Evolutionary conservation across 1,284 basidiomycete species (phyloP).

Genomic region (Ustilago tritici): DNA sequence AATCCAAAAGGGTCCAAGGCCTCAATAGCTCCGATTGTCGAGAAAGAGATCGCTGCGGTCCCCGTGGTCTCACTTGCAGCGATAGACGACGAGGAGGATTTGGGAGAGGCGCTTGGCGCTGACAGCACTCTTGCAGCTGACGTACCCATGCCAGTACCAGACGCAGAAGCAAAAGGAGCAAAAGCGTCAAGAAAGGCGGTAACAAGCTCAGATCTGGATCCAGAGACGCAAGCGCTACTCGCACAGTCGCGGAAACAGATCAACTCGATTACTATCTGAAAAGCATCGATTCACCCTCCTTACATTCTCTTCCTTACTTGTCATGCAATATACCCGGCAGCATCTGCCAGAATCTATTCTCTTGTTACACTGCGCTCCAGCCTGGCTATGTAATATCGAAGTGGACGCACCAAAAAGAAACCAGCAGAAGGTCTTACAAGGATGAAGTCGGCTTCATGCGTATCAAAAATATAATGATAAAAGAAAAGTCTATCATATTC

Average conservation of each 20-base stretch:
- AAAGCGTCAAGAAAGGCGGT: background rate
- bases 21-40: background rate
- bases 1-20: background rate
- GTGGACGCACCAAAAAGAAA: background rate
- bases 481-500: constrained; percentile 8
- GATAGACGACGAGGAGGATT: constrained; percentile 34
- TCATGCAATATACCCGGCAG: constrained; percentile 23
- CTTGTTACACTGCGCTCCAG: no score
- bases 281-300: background rate
- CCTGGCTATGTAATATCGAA: background rate
- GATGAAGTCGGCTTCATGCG: background rate
- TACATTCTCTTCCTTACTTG: background rate
- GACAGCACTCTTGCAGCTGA: background rate
- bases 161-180: background rate
- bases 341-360: background rate
- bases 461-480: constrained; percentile 7
- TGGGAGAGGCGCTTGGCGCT: constrained; percentile 40
- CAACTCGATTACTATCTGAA: constrained; percentile 27
- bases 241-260: constrained; percentile 34
- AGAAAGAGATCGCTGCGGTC: background rate
- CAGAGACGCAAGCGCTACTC: constrained; percentile 37
- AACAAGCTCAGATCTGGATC: constrained; percentile 15
- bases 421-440: background rate
- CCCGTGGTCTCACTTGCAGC: background rate
- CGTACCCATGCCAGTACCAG: background rate